Evolutionary conservation across 805 yeast species (phyloP).

Genomic region (Metschnikowia sp.): DNA sequence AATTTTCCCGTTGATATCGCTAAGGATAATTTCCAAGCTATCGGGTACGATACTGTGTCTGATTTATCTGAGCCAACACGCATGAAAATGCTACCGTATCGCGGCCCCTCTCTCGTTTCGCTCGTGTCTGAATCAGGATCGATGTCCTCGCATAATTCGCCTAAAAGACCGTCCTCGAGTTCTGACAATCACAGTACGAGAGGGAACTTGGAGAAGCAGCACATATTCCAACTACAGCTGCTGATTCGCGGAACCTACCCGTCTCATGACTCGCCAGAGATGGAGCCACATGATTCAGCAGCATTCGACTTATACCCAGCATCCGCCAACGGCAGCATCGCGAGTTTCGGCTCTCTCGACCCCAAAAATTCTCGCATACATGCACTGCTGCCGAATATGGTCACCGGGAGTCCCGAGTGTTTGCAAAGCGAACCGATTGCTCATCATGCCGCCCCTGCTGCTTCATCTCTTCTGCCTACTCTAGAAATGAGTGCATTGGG

Average conservation of each 20-base stretch:
- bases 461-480: constrained; percentile 1
- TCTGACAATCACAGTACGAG: constrained; percentile 6
- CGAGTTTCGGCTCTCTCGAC: constrained; percentile 14
- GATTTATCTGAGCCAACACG: constrained; percentile 28
- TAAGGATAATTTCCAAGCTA: constrained; percentile 31
- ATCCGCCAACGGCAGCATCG: constrained; percentile 6
- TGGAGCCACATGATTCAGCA: neutral
- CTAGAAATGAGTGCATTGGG: constrained; percentile 6
- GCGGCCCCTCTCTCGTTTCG: constrained; percentile 5
- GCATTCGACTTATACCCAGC: neutral
- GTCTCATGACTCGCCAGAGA: neutral
- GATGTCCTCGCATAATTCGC: constrained; percentile 2
- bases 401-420: neutral
- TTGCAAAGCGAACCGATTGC: neutral
- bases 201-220: neutral
- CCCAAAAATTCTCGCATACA: constrained; percentile 7
- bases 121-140: constrained; percentile 5
- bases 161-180: constrained; percentile 6
- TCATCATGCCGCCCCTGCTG: neutral
- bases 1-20: neutral
- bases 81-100: constrained; percentile 17
- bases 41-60: constrained; percentile 32
- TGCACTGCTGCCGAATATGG: neutral
- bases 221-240: neutral
- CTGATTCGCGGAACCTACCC: neutral